These are phyloP conservation scores for Xanthoconium stramineum DNA, from an alignment of 768 basidiomycete species.

Conservation along the genomic window DNA sequence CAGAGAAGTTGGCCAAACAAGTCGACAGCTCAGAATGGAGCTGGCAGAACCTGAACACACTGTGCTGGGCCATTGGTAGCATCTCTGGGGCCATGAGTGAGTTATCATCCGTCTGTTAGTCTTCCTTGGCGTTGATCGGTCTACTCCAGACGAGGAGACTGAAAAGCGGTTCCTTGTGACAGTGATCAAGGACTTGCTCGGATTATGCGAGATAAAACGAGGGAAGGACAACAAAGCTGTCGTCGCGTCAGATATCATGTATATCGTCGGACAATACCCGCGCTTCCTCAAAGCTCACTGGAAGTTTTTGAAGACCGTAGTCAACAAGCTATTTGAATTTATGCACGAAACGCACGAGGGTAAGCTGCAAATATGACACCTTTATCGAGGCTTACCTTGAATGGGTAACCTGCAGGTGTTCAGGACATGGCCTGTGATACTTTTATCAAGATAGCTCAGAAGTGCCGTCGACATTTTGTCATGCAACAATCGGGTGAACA, in stretches of 20 bases:
- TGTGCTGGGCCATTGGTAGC: conserved; percentile 99
- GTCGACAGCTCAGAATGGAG: conserved; percentile 98
- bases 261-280: conserved; percentile 99
- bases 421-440: conserved; percentile 99
- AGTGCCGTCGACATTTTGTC: conserved; percentile 96
- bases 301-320: conserved; percentile 99
- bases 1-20: conserved; percentile 96
- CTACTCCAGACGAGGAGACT: conserved; percentile 82
- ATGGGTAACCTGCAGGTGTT: conserved; percentile 57
- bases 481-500: conserved; percentile 97
- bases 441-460: conserved; percentile 99
- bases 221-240: conserved; percentile 99
- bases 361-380: conserved; percentile 18
- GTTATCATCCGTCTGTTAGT: conserved; percentile 29
- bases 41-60: conserved; percentile 97
- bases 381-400: conserved; percentile 4
- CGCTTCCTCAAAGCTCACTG: conserved; percentile 99
- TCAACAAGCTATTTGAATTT: conserved; percentile 99
- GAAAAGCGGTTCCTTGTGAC: conserved; percentile 99
- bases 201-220: conserved; percentile 95
- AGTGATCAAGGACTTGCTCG: conserved; percentile 98
- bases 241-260: conserved; percentile 95
- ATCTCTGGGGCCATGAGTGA: conserved; percentile 99
- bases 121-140: not conserved
- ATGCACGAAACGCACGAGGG: conserved; percentile 99